A percentile compares a stretch with the other conserved stretches of the same genome.
These are phyloP conservation scores for Protomyces macrosporus DNA, from an alignment of 1,139 yeast species.

Conservation along the genomic window DNA sequence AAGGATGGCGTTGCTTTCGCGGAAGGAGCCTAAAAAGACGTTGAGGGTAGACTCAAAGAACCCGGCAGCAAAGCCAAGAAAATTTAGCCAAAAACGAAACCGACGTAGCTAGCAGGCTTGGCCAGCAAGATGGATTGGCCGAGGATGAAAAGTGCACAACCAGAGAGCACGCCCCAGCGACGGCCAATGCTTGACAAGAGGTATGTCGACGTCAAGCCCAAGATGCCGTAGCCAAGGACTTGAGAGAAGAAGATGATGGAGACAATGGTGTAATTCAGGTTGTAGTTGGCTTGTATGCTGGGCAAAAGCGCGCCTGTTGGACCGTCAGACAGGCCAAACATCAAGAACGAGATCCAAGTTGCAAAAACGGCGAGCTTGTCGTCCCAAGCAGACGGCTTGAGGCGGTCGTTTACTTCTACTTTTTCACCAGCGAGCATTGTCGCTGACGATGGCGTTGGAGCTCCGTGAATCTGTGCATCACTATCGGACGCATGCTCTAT, in stretches of 20 bases:
- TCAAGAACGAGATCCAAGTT: conserved; percentile 17
- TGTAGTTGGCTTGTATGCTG: conserved; percentile 40
- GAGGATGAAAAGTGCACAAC: conserved; percentile 39
- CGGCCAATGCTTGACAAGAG: conserved; percentile 32
- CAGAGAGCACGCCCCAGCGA: conserved; percentile 36
- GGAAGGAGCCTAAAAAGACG: conserved; percentile 50
- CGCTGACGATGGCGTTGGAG: no score
- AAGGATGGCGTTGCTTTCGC: conserved; percentile 48
- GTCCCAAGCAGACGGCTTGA: conserved; percentile 12
- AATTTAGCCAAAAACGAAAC: conserved; percentile 50
- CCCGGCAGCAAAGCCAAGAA: conserved; percentile 60
- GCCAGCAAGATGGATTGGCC: conserved; percentile 46
- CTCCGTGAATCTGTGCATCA: no score
- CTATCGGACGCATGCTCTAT: no score
- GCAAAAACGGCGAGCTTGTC: conserved; percentile 5
- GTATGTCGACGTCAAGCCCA: conserved; percentile 44
- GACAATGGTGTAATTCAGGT: conserved; percentile 42
- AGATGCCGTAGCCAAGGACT: conserved; percentile 45
- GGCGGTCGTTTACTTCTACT: no score
- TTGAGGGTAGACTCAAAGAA: conserved; percentile 53
- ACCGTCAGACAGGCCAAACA: conserved; percentile 44
- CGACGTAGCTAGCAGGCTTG: conserved; percentile 42
- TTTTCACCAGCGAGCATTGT: no score
- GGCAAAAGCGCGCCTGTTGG: conserved; percentile 50
- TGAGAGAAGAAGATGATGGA: conserved; percentile 48